Base-by-base conservation (phyloP, 2,329 filamentous ascomycete genomes). In the Fusarium sambucinum region DNA sequence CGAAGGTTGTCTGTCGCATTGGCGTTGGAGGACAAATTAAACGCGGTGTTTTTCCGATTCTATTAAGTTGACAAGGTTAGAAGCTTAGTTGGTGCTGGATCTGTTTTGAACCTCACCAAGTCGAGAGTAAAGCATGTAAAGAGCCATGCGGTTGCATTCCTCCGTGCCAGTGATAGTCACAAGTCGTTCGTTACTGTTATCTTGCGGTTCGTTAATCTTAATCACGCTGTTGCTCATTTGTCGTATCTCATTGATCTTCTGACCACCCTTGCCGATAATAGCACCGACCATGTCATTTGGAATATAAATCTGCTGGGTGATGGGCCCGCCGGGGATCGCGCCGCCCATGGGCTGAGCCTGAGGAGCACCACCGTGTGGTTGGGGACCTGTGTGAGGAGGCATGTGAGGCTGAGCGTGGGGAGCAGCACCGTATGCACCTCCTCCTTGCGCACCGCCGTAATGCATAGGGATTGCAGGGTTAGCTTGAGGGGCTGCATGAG, bases 201-300 rank as follows among this genome's bases (percentile, higher is more conserved):
- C 96, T 79, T 97, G 96, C 2, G 96, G 96, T 79, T 99, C 96
- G 78, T 99, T 98, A 85, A 99, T 99, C 85, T 99, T 99, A 80
- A 99, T 98, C 46, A 99, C 94, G 82, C 95, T 98, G 73, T 95
- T 96, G 79, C 92, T 96, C 74, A 99, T 89, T 79, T 97, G 94
- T 73, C 96, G 90, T 71, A 99, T 99, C 82, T 99, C 96, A 78
- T 99, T 99, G 86, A 99, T 99, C 87, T 99, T 99, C 57, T 94
- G 92, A 69, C 96, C 96, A 66, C 96, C 96, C 83, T 99, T 99
- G 76, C 96, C 96, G 74, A 99, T 99, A 75, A 99, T 99, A 57
- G 96, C 96, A 68, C 96, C 96, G 55, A 99, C 96, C 96, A 99
- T 98, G 77, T 99, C 96, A 78, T 99, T 99, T 60, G 96, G 96